Evolutionary conservation across 768 basidiomycete species (phyloP).

Genomic region (Pulveroboletus sp.): DNA sequence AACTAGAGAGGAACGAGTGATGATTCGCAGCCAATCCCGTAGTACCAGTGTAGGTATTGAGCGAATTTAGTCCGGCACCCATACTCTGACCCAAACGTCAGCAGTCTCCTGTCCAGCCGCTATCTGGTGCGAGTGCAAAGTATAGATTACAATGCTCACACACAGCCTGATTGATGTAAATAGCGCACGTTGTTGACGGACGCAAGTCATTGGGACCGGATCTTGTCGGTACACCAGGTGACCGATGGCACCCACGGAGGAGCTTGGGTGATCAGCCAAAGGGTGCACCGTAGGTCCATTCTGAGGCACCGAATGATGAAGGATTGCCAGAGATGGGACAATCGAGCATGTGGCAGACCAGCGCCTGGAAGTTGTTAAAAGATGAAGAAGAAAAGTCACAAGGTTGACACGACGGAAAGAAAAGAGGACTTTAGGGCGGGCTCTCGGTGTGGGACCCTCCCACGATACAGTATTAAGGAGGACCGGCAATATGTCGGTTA

Average conservation of each 20-base stretch:
- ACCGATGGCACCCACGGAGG: constrained; percentile 46
- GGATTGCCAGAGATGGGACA: constrained; percentile 39
- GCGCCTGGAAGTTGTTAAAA: constrained; percentile 65
- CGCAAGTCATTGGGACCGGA: neutral
- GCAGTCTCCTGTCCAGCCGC: no score
- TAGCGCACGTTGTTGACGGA: no score
- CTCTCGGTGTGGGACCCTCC: neutral
- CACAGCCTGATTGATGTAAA: neutral
- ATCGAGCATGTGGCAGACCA: constrained; percentile 53
- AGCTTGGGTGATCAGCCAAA: constrained; percentile 56
- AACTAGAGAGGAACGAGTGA: no score
- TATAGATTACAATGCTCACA: neutral
- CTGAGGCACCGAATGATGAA: constrained; percentile 56
- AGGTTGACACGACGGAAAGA: constrained; percentile 1
- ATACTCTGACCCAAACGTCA: no score
- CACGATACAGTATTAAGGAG: no score
- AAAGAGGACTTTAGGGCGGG: constrained; percentile 44
- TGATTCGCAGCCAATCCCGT: no score
- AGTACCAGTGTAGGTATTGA: no score
- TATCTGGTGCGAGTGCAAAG: neutral
- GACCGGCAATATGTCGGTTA: no score
- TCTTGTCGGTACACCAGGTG: constrained; percentile 60
- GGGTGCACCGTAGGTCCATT: constrained; percentile 44
- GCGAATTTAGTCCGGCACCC: no score
- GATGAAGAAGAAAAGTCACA: constrained; percentile 38